Conservation (phyloP, 78 protist genomes). For the Pelomyxa schiedti region DNA sequence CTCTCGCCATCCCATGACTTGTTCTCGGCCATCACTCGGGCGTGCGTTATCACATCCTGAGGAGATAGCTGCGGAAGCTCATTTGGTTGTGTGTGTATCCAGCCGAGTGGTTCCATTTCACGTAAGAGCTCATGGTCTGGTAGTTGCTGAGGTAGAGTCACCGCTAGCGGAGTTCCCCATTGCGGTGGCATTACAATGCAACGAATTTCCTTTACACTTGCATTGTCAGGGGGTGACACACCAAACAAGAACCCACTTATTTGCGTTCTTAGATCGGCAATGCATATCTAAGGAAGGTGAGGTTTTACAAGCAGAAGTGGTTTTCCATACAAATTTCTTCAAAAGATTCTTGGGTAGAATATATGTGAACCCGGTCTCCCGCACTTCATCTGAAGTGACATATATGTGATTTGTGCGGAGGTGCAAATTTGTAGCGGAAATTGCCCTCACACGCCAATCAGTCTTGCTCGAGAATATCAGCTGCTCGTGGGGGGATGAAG, state of each 20-base stretch:
- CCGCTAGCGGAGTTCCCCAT: conserved; percentile 89
- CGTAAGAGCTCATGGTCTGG: conserved; percentile 87
- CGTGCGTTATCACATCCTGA: conserved; percentile 82
- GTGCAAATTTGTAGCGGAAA: conserved; percentile 93
- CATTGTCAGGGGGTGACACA: conserved; percentile 87
- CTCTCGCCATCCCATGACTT: conserved; percentile 83
- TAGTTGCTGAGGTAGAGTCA: conserved; percentile 73
- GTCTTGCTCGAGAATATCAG: conserved; percentile 71
- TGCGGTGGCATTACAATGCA: conserved; percentile 97
- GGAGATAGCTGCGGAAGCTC: conserved; percentile 93
- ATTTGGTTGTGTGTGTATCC: conserved; percentile 98
- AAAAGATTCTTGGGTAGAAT: conserved; percentile 96
- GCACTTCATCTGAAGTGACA: conserved; percentile 82
- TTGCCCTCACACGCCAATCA: conserved; percentile 99
- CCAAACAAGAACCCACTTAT: conserved; percentile 94
- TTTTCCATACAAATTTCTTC: conserved; percentile 87
- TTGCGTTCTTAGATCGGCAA: conserved; percentile 95
- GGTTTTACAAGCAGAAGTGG: too few relatives aligned
- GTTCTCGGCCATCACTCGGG: conserved; percentile 73
- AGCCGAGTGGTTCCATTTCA: conserved; percentile 97
- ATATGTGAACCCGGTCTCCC: conserved; percentile 88
- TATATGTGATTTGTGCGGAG: conserved; percentile 94
- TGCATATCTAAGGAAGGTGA: too few relatives aligned
- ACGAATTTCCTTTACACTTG: conserved; percentile 93
- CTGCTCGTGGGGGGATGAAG: conserved; percentile 88